Evolutionary conservation across 1,284 basidiomycete genomes (phyloP), one percentile per base, ranked within the genome.

Genomic region (Moesziomyces sp.): DNA sequence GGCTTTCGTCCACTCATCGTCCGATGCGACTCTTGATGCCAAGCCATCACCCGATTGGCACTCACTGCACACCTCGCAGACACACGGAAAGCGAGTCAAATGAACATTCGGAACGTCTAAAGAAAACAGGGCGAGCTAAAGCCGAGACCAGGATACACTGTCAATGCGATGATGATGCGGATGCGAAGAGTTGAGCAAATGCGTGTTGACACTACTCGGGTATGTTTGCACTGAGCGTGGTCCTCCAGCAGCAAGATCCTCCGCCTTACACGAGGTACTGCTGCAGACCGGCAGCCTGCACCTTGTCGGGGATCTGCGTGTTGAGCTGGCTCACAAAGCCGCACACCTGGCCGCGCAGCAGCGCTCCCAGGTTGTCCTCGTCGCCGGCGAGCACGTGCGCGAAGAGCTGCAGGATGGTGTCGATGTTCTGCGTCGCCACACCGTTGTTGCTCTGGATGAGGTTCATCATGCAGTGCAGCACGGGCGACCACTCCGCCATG

Each of bases 401-500:
- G 78, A 98, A 97, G 46, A 96, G 90, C 24, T 87, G 86, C 34
- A 99, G 87, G 49, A 99, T 87, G 58, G 88, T 88, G 83, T 97
- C 93, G 81, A 97, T 88, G 86, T 92, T 78, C 51, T 88, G 87
- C 60, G 97, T 88, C 1, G 89, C 87, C 43, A 88, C 87, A 13
- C 86, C 82, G 40, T 93, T 89, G 83, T 91, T 89, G 45, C 87
- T 88, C 77, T 90, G 89, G 88, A 95, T 94, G 52, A 99, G 87
- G 74, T 91, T 88, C 89, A 99, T 94, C 80, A 99, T 88, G 26
- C 92, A 91, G 47, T 90, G 89, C 89, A 97, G 96, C 48, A 95
- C 90, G 0, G 95, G 91, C 45, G 79, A 72, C 81, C 81, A 84
- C 60, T 84, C 82, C 54, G 94, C 89, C 79, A 88, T 89, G 86